Evolutionary conservation across 768 basidiomycete species (phyloP).

Genomic region (Podaxis carcinomalis): DNA sequence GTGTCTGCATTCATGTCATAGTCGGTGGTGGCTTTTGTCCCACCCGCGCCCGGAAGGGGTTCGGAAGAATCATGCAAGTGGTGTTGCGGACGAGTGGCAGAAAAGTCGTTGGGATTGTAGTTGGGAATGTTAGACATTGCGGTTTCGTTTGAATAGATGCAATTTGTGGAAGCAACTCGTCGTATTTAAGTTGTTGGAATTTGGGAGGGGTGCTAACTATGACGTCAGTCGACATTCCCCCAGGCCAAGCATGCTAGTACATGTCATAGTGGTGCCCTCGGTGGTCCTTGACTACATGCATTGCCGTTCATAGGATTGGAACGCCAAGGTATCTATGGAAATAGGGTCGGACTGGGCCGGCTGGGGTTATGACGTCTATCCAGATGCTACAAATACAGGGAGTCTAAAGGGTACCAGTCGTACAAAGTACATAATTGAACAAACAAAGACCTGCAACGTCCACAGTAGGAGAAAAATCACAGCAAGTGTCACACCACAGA

Average conservation of each 20-base stretch:
- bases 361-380: too few relatives aligned
- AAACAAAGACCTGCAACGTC: too few relatives aligned
- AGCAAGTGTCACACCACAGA: too few relatives aligned
- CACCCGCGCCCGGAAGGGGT: slow-evolving; percentile 39
- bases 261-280: neutral
- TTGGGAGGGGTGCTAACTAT: neutral
- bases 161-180: neutral
- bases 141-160: neutral
- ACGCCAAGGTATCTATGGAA: too few relatives aligned
- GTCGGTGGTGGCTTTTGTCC: slow-evolving; percentile 25
- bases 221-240: neutral
- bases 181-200: neutral
- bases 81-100: slow-evolving; percentile 27
- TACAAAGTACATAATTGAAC: too few relatives aligned
- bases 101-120: slow-evolving; percentile 3
- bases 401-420: too few relatives aligned
- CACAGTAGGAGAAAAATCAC: too few relatives aligned
- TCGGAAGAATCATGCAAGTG: slow-evolving; percentile 46
- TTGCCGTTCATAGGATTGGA: too few relatives aligned
- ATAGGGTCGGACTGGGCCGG: too few relatives aligned
- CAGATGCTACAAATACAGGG: too few relatives aligned
- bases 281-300: neutral
- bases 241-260: neutral
- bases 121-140: slow-evolving; percentile 7
- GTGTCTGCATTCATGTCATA: slow-evolving; percentile 20